Base-by-base conservation (phyloP, 768 basidiomycete species). In the Naganishia vishniacii region DNA sequence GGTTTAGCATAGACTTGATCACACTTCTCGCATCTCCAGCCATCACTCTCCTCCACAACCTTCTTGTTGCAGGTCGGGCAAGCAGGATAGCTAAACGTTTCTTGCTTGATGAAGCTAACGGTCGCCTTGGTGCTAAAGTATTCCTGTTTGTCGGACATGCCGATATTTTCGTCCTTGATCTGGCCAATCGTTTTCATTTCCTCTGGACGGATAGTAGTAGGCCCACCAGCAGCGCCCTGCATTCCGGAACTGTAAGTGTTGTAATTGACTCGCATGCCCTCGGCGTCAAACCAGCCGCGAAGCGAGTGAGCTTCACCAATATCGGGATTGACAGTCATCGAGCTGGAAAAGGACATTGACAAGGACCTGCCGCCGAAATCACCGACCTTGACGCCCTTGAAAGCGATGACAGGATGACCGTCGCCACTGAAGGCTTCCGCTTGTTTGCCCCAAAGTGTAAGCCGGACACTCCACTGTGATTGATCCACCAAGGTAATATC, bases 381-480 rank as follows among this genome's bases (percentile, higher is more conserved):
- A 28, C 90, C 86, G 42, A 98, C 89, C 75, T 87, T 90, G 68
- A 91, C 89, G 25, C 89, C 88, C 78, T 93, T 95, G 83, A 93
- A 89, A 4, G 94, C 94, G 68, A 93, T 82, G 31, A 98, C 85
- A 9, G 89, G 84, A 53, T 82, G 73, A 51, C 81, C 81, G 12
- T 82, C 80, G 5, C 81, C 78, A n/a, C 77, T 75, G 74, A 85
- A 97, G 42, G 83, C 82, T 74, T 97, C 91, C 0, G 94, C 94
- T 75, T 90, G 88, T 75, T 88, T 91, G 25, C 94, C 95, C 95
- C 94, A 99, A 31, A 98, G 80, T 3, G 94, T 99, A 68, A 97
- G 75, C 34, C 90, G 84, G 42, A 90, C 86, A 16, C 86, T 84
- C 71, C 80, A 89, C 37, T 83, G 83, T 7, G 90, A 87, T 65